A percentile compares a stretch with the other conserved stretches of the same genome.
These are phyloP conservation scores for Colletotrichum neosansevieriae DNA, from an alignment of 2,329 filamentous ascomycete species.

Conservation along the genomic window DNA sequence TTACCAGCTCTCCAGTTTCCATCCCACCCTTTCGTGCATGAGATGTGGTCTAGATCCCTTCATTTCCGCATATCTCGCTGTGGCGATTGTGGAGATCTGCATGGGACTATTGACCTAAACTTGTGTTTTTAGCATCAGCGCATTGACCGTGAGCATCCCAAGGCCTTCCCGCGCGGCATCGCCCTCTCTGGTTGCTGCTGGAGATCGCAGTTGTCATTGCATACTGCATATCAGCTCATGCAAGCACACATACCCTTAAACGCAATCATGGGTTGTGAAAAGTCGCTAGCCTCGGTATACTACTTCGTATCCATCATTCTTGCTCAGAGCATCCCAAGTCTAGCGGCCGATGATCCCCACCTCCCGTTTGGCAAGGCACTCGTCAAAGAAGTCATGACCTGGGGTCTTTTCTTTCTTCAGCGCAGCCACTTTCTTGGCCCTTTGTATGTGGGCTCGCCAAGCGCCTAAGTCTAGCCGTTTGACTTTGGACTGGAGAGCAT, in stretches of 20 bases:
- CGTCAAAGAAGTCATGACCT: conserved; percentile 23
- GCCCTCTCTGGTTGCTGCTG: background rate
- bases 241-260: background rate
- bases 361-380: background rate
- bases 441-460: conserved; percentile 8
- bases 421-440: conserved; percentile 17
- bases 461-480: background rate
- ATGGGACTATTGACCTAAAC: conserved; percentile 3
- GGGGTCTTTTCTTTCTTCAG: background rate
- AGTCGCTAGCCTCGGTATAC: background rate
- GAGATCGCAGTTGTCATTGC: conserved; percentile 1
- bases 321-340: background rate
- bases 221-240: conserved; percentile 23
- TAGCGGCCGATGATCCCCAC: background rate
- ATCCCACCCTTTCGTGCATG: background rate
- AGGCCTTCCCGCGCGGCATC: background rate
- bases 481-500: background rate
- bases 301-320: background rate
- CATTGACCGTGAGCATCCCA: conserved; percentile 3
- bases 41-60: background rate
- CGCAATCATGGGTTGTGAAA: background rate
- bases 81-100: conserved; percentile 17
- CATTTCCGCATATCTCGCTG: background rate
- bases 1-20: conserved; percentile 8
- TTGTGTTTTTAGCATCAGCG: background rate